Conservation (phyloP, 495 filamentous ascomycete genomes). For the Staphylotrichum tortipilum region DNA sequence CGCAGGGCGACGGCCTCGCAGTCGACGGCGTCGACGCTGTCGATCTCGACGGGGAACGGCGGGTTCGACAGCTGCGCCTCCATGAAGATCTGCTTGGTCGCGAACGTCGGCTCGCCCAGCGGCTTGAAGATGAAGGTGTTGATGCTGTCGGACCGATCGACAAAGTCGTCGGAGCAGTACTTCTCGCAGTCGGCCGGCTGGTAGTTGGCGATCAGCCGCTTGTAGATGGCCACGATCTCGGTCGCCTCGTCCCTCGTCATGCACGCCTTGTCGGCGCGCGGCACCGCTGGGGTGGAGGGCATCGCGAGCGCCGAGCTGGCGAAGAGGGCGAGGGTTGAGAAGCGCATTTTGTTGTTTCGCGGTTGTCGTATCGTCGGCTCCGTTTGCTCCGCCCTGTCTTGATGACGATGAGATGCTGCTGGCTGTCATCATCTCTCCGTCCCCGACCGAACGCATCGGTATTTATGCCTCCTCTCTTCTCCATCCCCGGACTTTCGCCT, state of each 20-base stretch:
- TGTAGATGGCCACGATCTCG: constrained; percentile 25
- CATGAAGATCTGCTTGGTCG: constrained; percentile 31
- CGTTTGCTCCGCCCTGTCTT: background rate
- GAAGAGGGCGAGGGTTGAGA: constrained; percentile 22
- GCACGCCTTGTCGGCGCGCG: constrained; percentile 15
- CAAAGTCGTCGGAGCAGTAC: constrained; percentile 29
- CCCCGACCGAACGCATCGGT: constrained; percentile 6
- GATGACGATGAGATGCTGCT: background rate
- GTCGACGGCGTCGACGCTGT: constrained; percentile 27
- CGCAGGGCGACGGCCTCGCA: constrained; percentile 25
- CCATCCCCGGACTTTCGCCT: background rate
- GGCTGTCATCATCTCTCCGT: background rate
- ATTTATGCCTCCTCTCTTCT: constrained; percentile 4
- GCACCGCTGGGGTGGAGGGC: too few species aligned
- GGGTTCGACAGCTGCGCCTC: constrained; percentile 26
- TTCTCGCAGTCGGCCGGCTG: constrained; percentile 24
- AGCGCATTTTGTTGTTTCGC: constrained; percentile 20
- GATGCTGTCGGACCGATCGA: constrained; percentile 31
- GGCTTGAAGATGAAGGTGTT: constrained; percentile 31
- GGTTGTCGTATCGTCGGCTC: too few species aligned
- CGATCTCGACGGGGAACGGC: constrained; percentile 26
- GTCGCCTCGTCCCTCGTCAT: constrained; percentile 22
- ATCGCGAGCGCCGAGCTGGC: constrained; percentile 10
- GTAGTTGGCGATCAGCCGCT: constrained; percentile 29
- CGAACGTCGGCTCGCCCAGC: constrained; percentile 26